Conservation (phyloP, 495 filamentous ascomycete species). For the Lophium mytilinum region DNA sequence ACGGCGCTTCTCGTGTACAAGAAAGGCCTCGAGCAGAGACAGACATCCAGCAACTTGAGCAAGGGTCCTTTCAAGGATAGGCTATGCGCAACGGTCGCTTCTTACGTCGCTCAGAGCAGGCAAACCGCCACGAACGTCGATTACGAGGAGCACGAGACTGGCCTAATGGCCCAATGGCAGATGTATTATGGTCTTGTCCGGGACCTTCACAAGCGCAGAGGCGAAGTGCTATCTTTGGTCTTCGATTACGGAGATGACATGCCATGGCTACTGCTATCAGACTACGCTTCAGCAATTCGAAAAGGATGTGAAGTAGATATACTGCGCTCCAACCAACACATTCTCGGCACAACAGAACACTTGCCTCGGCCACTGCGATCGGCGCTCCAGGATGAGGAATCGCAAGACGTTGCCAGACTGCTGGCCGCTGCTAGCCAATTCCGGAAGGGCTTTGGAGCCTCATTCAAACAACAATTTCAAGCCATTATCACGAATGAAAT, state of each 20-base stretch:
- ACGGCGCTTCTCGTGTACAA: slow-evolving; percentile 66
- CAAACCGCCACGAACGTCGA: slow-evolving; percentile 58
- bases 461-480: slow-evolving; percentile 11
- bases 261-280: slow-evolving; percentile 75
- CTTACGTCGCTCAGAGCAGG: slow-evolving; percentile 52
- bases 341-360: slow-evolving; percentile 5
- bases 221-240: slow-evolving; percentile 66
- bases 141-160: slow-evolving; percentile 58
- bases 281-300: slow-evolving; percentile 67
- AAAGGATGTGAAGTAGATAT: slow-evolving; percentile 71
- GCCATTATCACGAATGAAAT: slow-evolving; percentile 44
- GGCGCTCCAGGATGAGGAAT: background rate
- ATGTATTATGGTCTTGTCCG: slow-evolving; percentile 76
- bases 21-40: slow-evolving; percentile 15
- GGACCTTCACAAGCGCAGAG: slow-evolving; percentile 78
- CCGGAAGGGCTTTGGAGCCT: slow-evolving; percentile 4
- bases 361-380: slow-evolving; percentile 3
- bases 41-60: slow-evolving; percentile 10
- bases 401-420: slow-evolving; percentile 7
- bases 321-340: slow-evolving; percentile 48
- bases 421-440: slow-evolving; percentile 19
- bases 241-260: slow-evolving; percentile 62
- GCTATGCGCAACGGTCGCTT: slow-evolving; percentile 61
- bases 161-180: slow-evolving; percentile 78
- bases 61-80: slow-evolving; percentile 53